Percentiles rank a stretch among this genome's conserved stretches.
phyloP scores from a whole-genome alignment of 2,329 filamentous ascomycete species.

The Cercospora sp. region DNA sequence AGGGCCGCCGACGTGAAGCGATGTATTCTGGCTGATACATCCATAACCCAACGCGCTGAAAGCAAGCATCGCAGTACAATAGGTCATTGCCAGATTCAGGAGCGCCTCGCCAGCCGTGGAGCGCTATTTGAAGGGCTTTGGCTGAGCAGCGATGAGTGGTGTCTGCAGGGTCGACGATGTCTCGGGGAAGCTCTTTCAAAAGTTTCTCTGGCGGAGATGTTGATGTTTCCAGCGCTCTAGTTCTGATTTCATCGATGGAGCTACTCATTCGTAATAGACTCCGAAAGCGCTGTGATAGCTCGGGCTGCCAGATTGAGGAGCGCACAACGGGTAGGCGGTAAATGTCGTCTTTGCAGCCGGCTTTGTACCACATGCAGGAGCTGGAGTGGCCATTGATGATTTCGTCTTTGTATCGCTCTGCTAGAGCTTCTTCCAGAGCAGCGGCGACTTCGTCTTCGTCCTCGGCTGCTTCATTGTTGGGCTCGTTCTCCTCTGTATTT shows the following conservation, averaged over 20 bases:
- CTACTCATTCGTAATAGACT: constrained; percentile 32
- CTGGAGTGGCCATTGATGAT: constrained; percentile 75
- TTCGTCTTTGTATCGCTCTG: constrained; percentile 72
- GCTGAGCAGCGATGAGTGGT: constrained; percentile 10
- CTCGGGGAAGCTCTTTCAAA: constrained; percentile 33
- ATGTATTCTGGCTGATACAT: constrained; percentile 70
- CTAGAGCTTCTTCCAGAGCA: constrained; percentile 62
- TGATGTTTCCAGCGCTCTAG: constrained; percentile 19
- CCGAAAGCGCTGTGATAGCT: constrained; percentile 34
- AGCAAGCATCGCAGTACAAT: constrained; percentile 79
- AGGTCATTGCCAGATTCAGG: constrained; percentile 67
- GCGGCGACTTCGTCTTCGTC: constrained; percentile 47
- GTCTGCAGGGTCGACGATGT: constrained; percentile 27
- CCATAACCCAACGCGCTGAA: constrained; percentile 88
- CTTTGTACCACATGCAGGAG: constrained; percentile 81
- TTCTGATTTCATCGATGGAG: constrained; percentile 33
- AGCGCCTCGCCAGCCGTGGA: constrained; percentile 55
- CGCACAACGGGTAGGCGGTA: constrained; percentile 57
- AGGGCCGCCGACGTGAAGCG: constrained; percentile 11
- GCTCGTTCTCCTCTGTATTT: constrained; percentile 26
- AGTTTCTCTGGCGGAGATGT: constrained; percentile 26
- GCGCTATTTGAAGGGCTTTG: constrained; percentile 40
- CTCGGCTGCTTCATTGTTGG: constrained; percentile 42
- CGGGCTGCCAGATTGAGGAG: constrained; percentile 40
- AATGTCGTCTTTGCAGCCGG: constrained; percentile 78